Conservation (phyloP, 768 basidiomycete genomes). For the Inosperma sp. region DNA sequence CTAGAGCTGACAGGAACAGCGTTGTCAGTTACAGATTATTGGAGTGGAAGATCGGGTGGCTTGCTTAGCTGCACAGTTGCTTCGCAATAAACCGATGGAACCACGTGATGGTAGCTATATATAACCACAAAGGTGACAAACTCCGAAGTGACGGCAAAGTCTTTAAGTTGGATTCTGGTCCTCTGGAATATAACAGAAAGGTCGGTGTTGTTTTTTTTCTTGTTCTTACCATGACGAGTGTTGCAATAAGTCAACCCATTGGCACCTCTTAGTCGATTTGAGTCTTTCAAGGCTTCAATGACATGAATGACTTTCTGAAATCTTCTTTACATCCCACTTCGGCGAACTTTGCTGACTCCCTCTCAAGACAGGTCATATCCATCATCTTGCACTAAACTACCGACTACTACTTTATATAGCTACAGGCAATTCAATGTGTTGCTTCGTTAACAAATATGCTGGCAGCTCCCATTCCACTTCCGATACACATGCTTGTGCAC, state of each 20-base stretch:
- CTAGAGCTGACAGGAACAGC: constrained; percentile 28
- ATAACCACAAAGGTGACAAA: neutral
- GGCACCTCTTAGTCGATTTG: constrained; percentile 94
- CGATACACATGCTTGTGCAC: constrained; percentile 75
- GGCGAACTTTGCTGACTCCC: too few species aligned
- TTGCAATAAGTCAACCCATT: constrained; percentile 68
- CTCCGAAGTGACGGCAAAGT: neutral
- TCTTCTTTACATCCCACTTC: too few species aligned
- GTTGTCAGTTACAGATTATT: constrained; percentile 19
- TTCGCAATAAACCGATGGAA: constrained; percentile 28
- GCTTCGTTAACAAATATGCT: constrained; percentile 74
- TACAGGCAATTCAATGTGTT: constrained; percentile 18
- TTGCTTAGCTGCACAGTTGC: constrained; percentile 30
- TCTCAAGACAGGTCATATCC: too few species aligned
- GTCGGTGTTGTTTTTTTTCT: constrained; percentile 18
- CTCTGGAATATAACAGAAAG: constrained; percentile 6
- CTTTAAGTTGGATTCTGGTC: neutral
- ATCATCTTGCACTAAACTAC: too few species aligned
- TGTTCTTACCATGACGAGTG: constrained; percentile 64
- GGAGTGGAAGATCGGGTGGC: constrained; percentile 24
- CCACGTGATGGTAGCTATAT: constrained; percentile 19
- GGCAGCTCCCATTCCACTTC: constrained; percentile 88
- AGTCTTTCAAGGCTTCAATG: constrained; percentile 47
- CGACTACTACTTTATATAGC: too few species aligned
- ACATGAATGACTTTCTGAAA: constrained; percentile 86